Evolutionary conservation across 2,329 filamentous ascomycete species (phyloP).

Genomic region (Apiospora rasikravindrae): DNA sequence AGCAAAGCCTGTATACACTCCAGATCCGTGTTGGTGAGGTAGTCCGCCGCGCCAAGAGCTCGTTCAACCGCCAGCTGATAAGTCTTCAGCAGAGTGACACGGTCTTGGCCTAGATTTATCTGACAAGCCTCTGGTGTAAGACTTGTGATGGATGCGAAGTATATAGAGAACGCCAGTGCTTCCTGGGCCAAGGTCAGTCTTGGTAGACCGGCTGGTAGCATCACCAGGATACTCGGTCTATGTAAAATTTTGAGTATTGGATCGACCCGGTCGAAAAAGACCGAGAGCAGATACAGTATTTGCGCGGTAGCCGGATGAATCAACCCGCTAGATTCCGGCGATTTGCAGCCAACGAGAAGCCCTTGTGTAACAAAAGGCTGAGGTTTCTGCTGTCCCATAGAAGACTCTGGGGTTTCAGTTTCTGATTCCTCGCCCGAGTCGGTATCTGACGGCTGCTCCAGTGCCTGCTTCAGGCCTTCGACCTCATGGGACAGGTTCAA

Average conservation of each 20-base stretch:
- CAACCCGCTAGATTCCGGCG: conserved; percentile 22
- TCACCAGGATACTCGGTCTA: conserved; percentile 43
- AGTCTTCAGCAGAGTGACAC: conserved; percentile 36
- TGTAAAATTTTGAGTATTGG: conserved; percentile 52
- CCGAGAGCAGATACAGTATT: conserved; percentile 42
- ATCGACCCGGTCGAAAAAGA: conserved; percentile 49
- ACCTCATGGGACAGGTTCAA: conserved; percentile 49
- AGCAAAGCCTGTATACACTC: conserved; percentile 48
- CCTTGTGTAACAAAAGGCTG: conserved; percentile 23
- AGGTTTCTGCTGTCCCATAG: conserved; percentile 23
- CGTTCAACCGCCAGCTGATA: conserved; percentile 44
- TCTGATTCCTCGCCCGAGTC: conserved; percentile 42
- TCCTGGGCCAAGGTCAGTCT: conserved; percentile 35
- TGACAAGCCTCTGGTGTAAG: conserved; percentile 39
- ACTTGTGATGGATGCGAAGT: conserved; percentile 47
- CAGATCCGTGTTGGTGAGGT: conserved; percentile 46
- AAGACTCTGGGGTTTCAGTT: conserved; percentile 39
- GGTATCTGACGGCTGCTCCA: conserved; percentile 49
- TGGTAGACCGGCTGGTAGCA: conserved; percentile 23
- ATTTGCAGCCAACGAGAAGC: conserved; percentile 28
- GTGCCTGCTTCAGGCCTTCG: conserved; percentile 49
- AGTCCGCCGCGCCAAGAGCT: conserved; percentile 48
- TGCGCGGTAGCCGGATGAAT: conserved; percentile 45
- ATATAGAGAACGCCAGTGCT: conserved; percentile 49
- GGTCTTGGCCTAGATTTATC: conserved; percentile 41